Percentiles rank a stretch among this genome's conserved stretches.
Conservation (phyloP, 2,329 filamentous ascomycete species). For the Ophiocordyceps sinensis region DNA sequence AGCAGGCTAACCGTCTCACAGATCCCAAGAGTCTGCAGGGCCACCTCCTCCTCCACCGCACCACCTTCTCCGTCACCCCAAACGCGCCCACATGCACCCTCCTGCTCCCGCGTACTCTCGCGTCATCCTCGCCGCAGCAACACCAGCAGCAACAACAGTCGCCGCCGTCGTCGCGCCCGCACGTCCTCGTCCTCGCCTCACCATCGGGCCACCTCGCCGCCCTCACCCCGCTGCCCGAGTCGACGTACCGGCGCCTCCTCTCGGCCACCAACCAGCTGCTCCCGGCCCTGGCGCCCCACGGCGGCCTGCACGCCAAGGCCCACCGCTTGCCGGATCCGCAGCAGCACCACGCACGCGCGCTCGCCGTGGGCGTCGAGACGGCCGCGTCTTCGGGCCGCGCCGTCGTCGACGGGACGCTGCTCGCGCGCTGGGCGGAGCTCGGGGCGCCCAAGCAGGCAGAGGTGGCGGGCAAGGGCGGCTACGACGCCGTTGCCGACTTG, state of each 20-base stretch:
- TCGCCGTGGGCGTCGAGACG: slow-evolving; percentile 37
- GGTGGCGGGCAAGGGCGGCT: slow-evolving; percentile 60
- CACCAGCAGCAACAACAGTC: slow-evolving; percentile 1
- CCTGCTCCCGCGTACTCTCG: slow-evolving; percentile 54
- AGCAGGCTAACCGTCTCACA: slow-evolving; percentile 18
- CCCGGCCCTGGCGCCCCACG: slow-evolving; percentile 60
- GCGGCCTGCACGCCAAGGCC: slow-evolving; percentile 70
- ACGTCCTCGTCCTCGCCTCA: slow-evolving; percentile 53
- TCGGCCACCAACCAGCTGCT: slow-evolving; percentile 70
- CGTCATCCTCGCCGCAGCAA: slow-evolving; percentile 21
- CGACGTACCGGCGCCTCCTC: slow-evolving; percentile 68
- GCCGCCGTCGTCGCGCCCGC: slow-evolving; percentile 11
- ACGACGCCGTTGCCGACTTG: slow-evolving; percentile 48
- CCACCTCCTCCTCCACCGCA: slow-evolving; percentile 71
- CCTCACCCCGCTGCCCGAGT: slow-evolving; percentile 64
- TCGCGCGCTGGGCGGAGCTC: slow-evolving; percentile 64
- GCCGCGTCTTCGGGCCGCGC: slow-evolving; percentile 42
- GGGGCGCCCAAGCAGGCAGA: slow-evolving; percentile 57
- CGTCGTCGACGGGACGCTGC: slow-evolving; percentile 64
- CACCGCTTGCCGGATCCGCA: slow-evolving; percentile 45
- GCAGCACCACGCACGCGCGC: slow-evolving; percentile 20
- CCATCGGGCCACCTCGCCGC: slow-evolving; percentile 63
- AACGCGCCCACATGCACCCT: slow-evolving; percentile 63
- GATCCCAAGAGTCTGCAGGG: slow-evolving; percentile 90
- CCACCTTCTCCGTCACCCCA: slow-evolving; percentile 72